Base-by-base conservation (phyloP, 2,329 filamentous ascomycete species). In the Stenocarpella maydis region DNA sequence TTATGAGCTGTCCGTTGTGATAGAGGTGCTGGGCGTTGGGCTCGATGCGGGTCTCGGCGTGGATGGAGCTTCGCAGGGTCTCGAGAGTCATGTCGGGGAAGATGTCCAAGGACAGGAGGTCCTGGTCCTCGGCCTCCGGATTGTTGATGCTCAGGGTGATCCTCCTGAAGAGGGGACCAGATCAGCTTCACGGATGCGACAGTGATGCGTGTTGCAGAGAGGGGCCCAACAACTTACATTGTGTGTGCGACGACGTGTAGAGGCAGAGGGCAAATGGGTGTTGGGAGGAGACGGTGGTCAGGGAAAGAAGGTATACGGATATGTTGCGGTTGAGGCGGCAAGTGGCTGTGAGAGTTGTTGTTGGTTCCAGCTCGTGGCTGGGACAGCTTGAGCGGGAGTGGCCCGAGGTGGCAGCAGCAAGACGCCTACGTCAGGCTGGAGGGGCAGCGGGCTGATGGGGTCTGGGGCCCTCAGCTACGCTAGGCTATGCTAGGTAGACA, bases 71-170 rank as follows among this genome's bases (percentile, higher is more conserved):
- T 81, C 97, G 97, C 74, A 99, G 88, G 65, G 94, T 91, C 76
- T 91, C 91, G 75, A 98, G 82, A 58, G 93, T 93, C 85, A 96
- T 94, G 76, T 93, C 92, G 50, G 90, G 86, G 71, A 92, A 91
- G 74, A 97, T 90, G 75, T 97, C 94, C 74, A 97, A 88, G 69
- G 90, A 91, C 75, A 97, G 85, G 77, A 97, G 87, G 77, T 94
- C 92, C 73, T 91, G 88, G 78, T 94, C 91, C 78, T 82, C 82
- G 73, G 89, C 85, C 78, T 92, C 89, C 73, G 91, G 89, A 73
- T 92, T 91, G 78, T 92, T 92, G 78, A 97, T 92, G 80, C 89
- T 93, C 80, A 97, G 89, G 65, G 94, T 96, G 82, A 97, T 91
- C 81, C 91, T 92, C 94, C 94, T 97, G 26, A 71, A n/a, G 6